A percentile compares a stretch with the other conserved stretches of the same genome.
phyloP scores from a whole-genome alignment of 495 filamentous ascomycete genomes.

The Aspergillus saccharolyticus region DNA sequence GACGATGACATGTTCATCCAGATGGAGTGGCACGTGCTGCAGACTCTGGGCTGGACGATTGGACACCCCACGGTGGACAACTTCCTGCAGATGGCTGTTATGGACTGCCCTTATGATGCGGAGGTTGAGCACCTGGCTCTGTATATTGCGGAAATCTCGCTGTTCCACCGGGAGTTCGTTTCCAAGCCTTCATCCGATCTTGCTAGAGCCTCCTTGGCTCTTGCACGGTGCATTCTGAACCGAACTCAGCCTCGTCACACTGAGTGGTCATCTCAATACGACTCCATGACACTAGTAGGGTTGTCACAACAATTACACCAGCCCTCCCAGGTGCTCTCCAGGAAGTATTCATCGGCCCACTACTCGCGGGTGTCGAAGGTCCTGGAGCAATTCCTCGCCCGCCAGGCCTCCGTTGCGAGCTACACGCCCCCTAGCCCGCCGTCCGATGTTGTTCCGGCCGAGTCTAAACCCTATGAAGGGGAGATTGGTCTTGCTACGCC shows the following conservation, averaged over 20 bases:
- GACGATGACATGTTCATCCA: constrained; percentile 99
- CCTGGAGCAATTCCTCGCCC: constrained; percentile 79
- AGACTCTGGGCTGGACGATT: constrained; percentile 94
- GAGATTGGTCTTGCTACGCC: constrained; percentile 68
- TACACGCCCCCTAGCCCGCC: constrained; percentile 69
- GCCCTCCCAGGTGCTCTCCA: constrained; percentile 76
- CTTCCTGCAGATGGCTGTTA: constrained; percentile 73
- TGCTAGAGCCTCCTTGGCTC: constrained; percentile 77
- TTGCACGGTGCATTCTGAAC: constrained; percentile 81
- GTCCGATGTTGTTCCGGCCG: constrained; percentile 48
- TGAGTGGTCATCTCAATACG: constrained; percentile 78
- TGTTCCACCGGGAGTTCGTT: constrained; percentile 96
- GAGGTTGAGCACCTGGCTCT: constrained; percentile 92
- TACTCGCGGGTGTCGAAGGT: constrained; percentile 75
- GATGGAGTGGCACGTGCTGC: constrained; percentile 99
- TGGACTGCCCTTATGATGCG: constrained; percentile 61
- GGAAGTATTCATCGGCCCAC: constrained; percentile 82
- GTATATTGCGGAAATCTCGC: constrained; percentile 88
- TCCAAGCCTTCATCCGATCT: constrained; percentile 83
- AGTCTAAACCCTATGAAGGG: constrained; percentile 49
- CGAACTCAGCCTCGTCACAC: constrained; percentile 68
- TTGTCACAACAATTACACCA: constrained; percentile 81
- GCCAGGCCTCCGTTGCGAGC: constrained; percentile 70
- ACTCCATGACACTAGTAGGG: constrained; percentile 70
- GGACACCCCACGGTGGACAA: constrained; percentile 93